Percentiles rank a stretch among this genome's conserved stretches.
phyloP scores from a whole-genome alignment of 2,329 filamentous ascomycete species.

The Beauveria varroae region DNA sequence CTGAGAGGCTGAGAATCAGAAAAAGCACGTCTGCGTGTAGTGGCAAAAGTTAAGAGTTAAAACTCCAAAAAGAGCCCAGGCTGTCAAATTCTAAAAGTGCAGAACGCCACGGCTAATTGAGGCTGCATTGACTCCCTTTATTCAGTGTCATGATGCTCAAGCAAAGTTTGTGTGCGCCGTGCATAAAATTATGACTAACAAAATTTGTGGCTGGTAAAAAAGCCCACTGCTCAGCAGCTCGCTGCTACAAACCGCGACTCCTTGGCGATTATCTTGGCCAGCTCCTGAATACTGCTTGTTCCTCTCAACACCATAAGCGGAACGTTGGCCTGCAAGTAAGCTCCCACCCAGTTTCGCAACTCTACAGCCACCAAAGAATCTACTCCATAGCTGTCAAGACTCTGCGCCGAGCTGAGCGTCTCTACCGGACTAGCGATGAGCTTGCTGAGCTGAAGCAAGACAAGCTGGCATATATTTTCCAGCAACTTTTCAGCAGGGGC shows the following conservation, averaged over 20 bases:
- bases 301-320: slow-evolving; percentile 17
- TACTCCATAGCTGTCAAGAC: slow-evolving; percentile 17
- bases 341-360: slow-evolving; percentile 19
- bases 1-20: no score
- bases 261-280: not conserved
- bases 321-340: slow-evolving; percentile 17
- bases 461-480: slow-evolving; percentile 16
- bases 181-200: no score
- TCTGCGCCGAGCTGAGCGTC: slow-evolving; percentile 15
- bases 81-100: no score
- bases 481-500: slow-evolving; percentile 16
- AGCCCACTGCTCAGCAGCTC: not conserved
- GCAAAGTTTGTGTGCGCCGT: no score
- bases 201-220: no score
- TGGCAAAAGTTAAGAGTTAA: no score
- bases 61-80: no score
- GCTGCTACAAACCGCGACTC: not conserved
- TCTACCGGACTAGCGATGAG: not conserved
- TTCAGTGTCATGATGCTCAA: no score
- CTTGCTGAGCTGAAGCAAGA: slow-evolving; percentile 13
- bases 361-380: slow-evolving; percentile 25
- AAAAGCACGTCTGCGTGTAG: no score
- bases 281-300: slow-evolving; percentile 16
- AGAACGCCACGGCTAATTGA: no score
- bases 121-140: no score